Percentiles rank a stretch among this genome's conserved stretches.
Evolutionary conservation across 1,284 basidiomycete species (phyloP).

Genomic region (Trichosporon sp.): DNA sequence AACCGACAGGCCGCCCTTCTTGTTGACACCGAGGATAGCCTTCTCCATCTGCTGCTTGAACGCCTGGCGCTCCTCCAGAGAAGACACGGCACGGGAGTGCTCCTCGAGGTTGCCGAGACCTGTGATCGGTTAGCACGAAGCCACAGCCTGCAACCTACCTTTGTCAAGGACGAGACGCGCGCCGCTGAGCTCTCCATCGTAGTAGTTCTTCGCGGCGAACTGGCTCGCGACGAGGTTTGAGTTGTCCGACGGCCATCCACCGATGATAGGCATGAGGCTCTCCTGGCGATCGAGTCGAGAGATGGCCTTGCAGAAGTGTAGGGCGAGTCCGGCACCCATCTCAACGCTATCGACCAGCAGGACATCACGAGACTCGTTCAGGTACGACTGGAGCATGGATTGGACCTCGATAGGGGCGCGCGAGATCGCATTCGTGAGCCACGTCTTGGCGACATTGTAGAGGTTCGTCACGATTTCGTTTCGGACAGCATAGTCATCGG

Average conservation of each 20-base stretch:
- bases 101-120: slow-evolving; percentile 57
- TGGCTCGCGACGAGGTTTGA: slow-evolving; percentile 76
- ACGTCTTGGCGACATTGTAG: slow-evolving; percentile 71
- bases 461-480: slow-evolving; percentile 80
- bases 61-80: slow-evolving; percentile 62
- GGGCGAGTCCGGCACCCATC: slow-evolving; percentile 83
- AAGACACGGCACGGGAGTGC: slow-evolving; percentile 8
- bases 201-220: slow-evolving; percentile 81
- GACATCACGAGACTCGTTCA: slow-evolving; percentile 70
- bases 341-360: slow-evolving; percentile 74
- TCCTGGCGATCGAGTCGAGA: slow-evolving; percentile 77
- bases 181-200: slow-evolving; percentile 80
- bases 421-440: slow-evolving; percentile 82
- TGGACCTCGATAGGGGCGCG: slow-evolving; percentile 91
- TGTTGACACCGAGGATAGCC: slow-evolving; percentile 69
- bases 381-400: slow-evolving; percentile 85
- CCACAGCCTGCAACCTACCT: slow-evolving; percentile 34
- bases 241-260: slow-evolving; percentile 64
- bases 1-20: slow-evolving; percentile 71
- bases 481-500: slow-evolving; percentile 83
- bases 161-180: slow-evolving; percentile 65
- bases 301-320: slow-evolving; percentile 78
- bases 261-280: slow-evolving; percentile 56
- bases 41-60: slow-evolving; percentile 71
- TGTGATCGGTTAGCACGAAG: slow-evolving; percentile 20